Conservation (phyloP, 192 early-diverging fungal genomes). For the Linnemannia hyalina region DNA sequence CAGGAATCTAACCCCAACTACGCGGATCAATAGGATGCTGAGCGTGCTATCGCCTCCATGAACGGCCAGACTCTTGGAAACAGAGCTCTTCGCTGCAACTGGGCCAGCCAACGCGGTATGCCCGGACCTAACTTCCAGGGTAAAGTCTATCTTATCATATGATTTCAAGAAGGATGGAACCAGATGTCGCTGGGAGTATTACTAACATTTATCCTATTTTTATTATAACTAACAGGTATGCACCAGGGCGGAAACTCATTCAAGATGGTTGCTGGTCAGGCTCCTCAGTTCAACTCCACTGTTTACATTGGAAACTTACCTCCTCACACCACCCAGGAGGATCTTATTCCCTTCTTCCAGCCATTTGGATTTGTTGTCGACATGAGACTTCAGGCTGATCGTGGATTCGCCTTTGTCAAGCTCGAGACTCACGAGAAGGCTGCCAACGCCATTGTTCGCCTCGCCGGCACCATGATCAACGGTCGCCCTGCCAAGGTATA, state of each 20-base stretch:
- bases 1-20: not conserved
- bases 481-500: slow-evolving; percentile 82
- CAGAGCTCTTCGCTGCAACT: slow-evolving; percentile 91
- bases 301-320: slow-evolving; percentile 93
- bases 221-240: slow-evolving; percentile 13
- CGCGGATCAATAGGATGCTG: slow-evolving; percentile 73
- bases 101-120: slow-evolving; percentile 90
- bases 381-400: slow-evolving; percentile 88
- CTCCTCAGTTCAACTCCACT: slow-evolving; percentile 87
- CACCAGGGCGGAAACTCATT: slow-evolving; percentile 67
- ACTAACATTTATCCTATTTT: not conserved
- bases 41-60: slow-evolving; percentile 87
- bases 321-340: slow-evolving; percentile 81
- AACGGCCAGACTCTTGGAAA: slow-evolving; percentile 84
- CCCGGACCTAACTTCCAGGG: slow-evolving; percentile 57
- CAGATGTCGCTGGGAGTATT: not conserved
- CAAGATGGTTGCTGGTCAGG: slow-evolving; percentile 80
- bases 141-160: slow-evolving; percentile 22
- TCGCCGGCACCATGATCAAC: slow-evolving; percentile 80
- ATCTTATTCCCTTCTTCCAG: slow-evolving; percentile 81
- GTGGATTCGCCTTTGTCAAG: slow-evolving; percentile 94
- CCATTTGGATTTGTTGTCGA: slow-evolving; percentile 83
- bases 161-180: not conserved
- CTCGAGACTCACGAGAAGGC: slow-evolving; percentile 93
- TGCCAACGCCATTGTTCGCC: slow-evolving; percentile 85